These are phyloP conservation scores for Calonectria honghensis DNA, from an alignment of 2,329 filamentous ascomycete genomes.

Conservation along the genomic window DNA sequence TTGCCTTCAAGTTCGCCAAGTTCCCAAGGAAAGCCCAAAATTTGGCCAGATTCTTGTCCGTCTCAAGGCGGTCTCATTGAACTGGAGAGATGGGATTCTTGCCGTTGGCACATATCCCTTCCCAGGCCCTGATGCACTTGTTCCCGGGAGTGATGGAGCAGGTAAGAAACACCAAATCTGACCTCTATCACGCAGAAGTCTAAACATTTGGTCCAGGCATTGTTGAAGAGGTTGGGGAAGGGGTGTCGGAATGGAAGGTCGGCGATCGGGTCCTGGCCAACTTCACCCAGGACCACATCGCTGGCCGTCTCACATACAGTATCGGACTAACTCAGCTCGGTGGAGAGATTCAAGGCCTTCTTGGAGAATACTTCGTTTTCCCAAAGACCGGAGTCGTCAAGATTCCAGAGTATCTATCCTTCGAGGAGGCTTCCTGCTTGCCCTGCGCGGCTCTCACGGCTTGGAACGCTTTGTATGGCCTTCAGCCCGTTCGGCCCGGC, in stretches of 20 bases:
- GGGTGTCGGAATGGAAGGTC: constrained; percentile 38
- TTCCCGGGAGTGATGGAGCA: constrained; percentile 39
- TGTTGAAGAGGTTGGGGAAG: constrained; percentile 37
- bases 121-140: constrained; percentile 35
- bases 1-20: constrained; percentile 29
- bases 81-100: constrained; percentile 40
- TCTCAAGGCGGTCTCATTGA: constrained; percentile 37
- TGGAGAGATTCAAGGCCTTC: constrained; percentile 38
- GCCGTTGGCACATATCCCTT: constrained; percentile 40
- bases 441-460: constrained; percentile 45
- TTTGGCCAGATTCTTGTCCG: constrained; percentile 39
- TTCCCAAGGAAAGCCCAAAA: constrained; percentile 33
- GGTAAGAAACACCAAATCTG: background rate
- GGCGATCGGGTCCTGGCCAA: constrained; percentile 43
- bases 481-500: constrained; percentile 49
- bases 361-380: constrained; percentile 47
- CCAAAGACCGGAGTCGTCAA: constrained; percentile 42
- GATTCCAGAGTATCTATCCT: constrained; percentile 44
- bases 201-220: constrained; percentile 10
- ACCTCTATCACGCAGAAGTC: background rate
- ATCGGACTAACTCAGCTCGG: constrained; percentile 40
- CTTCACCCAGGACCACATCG: constrained; percentile 40
- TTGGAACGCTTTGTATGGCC: constrained; percentile 44
- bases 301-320: constrained; percentile 39
- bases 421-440: constrained; percentile 45